These are phyloP conservation scores for Boechera divaricarpa DNA, from an alignment of 345 rosid species.

Conservation along the genomic window DNA sequence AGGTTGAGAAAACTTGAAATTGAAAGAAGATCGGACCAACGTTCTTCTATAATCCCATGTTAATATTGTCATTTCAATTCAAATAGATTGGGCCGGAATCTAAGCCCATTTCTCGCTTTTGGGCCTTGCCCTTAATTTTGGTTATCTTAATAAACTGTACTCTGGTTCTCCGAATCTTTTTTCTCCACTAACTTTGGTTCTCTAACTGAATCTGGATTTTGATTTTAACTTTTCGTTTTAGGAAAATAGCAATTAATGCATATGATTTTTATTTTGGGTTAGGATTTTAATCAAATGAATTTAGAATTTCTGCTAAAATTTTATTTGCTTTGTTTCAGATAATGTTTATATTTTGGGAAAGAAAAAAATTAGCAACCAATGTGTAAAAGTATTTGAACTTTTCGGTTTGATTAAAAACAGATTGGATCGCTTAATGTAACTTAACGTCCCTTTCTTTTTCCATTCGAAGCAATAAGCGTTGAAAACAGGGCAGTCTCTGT, in stretches of 20 bases:
- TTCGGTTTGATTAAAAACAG: not conserved
- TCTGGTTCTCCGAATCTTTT: too few species aligned
- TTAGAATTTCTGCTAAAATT: too few species aligned
- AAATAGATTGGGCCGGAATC: not conserved
- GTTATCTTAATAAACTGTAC: not conserved
- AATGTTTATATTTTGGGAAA: too few species aligned
- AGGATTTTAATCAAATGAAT: too few species aligned
- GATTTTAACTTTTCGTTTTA: too few species aligned
- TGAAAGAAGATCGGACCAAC: slow-evolving; percentile 31
- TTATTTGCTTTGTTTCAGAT: too few species aligned
- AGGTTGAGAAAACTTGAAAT: slow-evolving; percentile 40
- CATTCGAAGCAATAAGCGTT: slow-evolving; percentile 9
- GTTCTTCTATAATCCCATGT: not conserved
- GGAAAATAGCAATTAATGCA: too few species aligned
- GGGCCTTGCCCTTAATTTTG: not conserved
- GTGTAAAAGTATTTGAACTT: not conserved
- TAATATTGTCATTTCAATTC: not conserved
- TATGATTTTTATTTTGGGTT: too few species aligned
- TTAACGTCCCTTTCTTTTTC: slow-evolving; percentile 3
- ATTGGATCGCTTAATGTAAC: not conserved
- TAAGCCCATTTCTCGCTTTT: not conserved
- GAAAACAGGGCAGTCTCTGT: slow-evolving; percentile 37
- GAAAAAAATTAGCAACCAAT: not conserved
- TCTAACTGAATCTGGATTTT: too few species aligned
- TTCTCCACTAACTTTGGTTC: too few species aligned